Base-by-base conservation (phyloP, 2,329 filamentous ascomycete species). In the Cyclaneusma minus region DNA sequence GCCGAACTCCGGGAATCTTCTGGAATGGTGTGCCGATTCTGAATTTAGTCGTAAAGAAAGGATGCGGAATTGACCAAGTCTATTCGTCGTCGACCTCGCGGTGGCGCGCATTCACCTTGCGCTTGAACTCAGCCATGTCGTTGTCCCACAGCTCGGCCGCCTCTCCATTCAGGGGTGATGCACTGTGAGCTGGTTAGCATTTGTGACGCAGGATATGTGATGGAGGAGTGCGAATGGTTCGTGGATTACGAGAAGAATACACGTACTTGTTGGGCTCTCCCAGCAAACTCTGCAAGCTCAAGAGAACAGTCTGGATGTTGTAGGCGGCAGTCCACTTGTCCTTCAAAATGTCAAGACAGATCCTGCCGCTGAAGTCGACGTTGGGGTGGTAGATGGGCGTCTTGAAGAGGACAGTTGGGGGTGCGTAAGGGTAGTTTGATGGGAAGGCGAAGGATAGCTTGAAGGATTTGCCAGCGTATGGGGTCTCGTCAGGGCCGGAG, bases 371-470 rank as follows among this genome's bases (percentile, higher is more conserved):
- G 59, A 98, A 94, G 58, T 98, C 89, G 42, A 98, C 82, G 44
- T 98, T 98, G 28, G 89, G 89, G 54, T 98, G 89, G 63, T 95
- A 98, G 56, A 98, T 94, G 19, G 89, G 89, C 5, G 91, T 98
- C 62, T 85, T 92, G 72, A 94, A 98, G 32, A 93, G 67, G 11
- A 98, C 89, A 3, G 78, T 83, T 1, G 89, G 89, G 13, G 89
- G 71, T 2, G 76, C 69, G 52, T 94, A 94, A 7, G 89, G 89
- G 50, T 98, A 98, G 58, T 87, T 93, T 42, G 68, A 62, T 6
- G 87, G 84, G 55, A 95, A 98, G 24, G 72, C 65, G 50, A 98
- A 87, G 40, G 74, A 78, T 40, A 98, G 79, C 62, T 94, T 95
- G 58, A 98, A 78, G 24, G 71, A 81, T 28, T 95, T 68, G 38